Evolutionary conservation across 805 yeast species (phyloP).

Genomic region (Yarrowia yakushimensis): DNA sequence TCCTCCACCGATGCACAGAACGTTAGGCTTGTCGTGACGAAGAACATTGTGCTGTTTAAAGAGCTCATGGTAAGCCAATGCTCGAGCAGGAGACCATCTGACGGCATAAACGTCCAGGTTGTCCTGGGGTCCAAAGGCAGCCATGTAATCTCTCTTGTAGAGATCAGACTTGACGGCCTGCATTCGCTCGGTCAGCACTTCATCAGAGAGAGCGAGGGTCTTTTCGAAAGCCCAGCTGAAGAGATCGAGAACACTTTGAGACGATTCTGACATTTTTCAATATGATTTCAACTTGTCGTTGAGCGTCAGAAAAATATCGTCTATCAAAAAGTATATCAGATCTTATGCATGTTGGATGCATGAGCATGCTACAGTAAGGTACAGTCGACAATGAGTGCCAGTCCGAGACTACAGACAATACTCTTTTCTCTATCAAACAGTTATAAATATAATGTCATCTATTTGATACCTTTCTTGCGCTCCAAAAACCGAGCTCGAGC

Average conservation of each 20-base stretch:
- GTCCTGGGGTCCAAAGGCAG: slow-evolving; percentile 62
- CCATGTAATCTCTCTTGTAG: slow-evolving; percentile 63
- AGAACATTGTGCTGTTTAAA: slow-evolving; percentile 43
- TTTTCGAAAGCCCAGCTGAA: slow-evolving; percentile 32
- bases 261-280: not conserved
- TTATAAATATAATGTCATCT: not conserved
- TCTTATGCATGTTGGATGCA: not conserved
- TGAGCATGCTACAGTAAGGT: not conserved
- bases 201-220: slow-evolving; percentile 29
- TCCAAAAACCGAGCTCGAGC: slow-evolving; percentile 16
- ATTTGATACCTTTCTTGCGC: not conserved
- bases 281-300: not conserved
- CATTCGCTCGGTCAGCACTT: slow-evolving; percentile 43
- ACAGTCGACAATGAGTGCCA: no score
- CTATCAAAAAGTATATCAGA: slow-evolving; percentile 5
- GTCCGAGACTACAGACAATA: no score
- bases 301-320: not conserved
- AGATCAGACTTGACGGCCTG: slow-evolving; percentile 69
- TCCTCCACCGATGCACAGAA: slow-evolving; percentile 80
- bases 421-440: no score
- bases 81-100: slow-evolving; percentile 83
- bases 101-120: slow-evolving; percentile 74
- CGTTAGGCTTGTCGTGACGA: slow-evolving; percentile 33
- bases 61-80: slow-evolving; percentile 67
- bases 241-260: slow-evolving; percentile 33